A percentile compares a stretch with the other conserved stretches of the same genome.
Conservation (phyloP, 768 basidiomycete genomes). For the Lepiota venenata region DNA sequence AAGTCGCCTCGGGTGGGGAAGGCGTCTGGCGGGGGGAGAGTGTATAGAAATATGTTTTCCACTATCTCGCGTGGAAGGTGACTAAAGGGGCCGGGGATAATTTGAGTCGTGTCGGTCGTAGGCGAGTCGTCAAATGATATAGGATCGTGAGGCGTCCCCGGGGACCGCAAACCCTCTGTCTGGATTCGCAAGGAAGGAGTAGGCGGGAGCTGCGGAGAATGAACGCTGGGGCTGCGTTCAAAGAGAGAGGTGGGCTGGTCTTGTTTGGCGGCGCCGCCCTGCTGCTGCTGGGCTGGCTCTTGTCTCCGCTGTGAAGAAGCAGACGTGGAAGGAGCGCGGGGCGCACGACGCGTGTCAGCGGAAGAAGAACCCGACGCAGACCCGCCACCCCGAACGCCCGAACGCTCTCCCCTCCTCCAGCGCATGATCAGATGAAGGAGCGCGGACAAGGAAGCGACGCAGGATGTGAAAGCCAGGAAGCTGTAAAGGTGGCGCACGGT, state of each 20-base stretch:
- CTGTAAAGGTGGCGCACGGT: neutral
- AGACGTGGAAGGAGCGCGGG: neutral
- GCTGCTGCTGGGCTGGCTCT: neutral
- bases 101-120: neutral
- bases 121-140: neutral
- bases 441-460: neutral
- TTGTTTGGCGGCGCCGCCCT: neutral
- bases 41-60: neutral
- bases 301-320: neutral
- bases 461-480: neutral
- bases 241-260: neutral
- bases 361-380: neutral
- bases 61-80: constrained; percentile 1
- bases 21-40: neutral
- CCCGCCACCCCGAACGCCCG: neutral
- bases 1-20: neutral
- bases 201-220: neutral
- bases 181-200: neutral
- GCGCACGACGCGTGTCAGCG: neutral
- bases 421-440: neutral
- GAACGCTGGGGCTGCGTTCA: neutral
- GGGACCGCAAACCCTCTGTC: neutral
- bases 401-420: neutral
- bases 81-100: neutral
- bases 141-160: neutral